Conservation (phyloP, 208 protist genomes). For the Crithidia expoeki region DNA sequence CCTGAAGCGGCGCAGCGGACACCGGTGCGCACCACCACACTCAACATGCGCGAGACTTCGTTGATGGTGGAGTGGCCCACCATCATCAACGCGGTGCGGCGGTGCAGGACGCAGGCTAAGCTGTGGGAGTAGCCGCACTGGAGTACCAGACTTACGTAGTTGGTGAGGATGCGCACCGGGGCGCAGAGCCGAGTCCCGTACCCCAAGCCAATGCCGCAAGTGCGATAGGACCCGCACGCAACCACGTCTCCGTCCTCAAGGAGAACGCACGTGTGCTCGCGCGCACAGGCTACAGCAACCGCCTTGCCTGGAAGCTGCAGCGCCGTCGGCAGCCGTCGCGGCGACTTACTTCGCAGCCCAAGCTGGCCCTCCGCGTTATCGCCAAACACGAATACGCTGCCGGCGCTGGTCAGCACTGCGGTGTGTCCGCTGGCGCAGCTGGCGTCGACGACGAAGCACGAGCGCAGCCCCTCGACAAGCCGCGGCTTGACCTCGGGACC, state of each 20-base stretch:
- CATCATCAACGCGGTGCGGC: constrained; percentile 41
- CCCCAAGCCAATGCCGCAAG: constrained; percentile 52
- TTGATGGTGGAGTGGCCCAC: constrained; percentile 40
- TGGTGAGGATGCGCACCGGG: constrained; percentile 52
- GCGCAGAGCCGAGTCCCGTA: constrained; percentile 37
- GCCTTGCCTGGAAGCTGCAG: constrained; percentile 51
- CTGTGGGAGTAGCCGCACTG: constrained; percentile 44
- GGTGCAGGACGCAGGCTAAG: constrained; percentile 45
- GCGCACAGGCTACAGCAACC: constrained; percentile 61
- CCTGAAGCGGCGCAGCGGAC: constrained; percentile 49
- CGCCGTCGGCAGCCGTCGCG: constrained; percentile 33
- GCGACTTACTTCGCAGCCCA: constrained; percentile 39
- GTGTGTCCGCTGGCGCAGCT: constrained; percentile 70
- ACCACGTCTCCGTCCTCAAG: constrained; percentile 77
- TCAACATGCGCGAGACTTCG: constrained; percentile 46
- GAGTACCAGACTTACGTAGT: constrained; percentile 59
- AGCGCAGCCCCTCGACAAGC: constrained; percentile 49
- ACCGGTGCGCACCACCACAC: constrained; percentile 38
- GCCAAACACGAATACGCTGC: constrained; percentile 76
- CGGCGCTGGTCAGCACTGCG: constrained; percentile 58
- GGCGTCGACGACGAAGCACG: constrained; percentile 50
- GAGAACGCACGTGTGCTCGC: constrained; percentile 67
- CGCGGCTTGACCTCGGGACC: constrained; percentile 41
- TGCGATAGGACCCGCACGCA: constrained; percentile 54
- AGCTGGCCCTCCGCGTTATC: constrained; percentile 66